A percentile compares a stretch with the other conserved stretches of the same genome.
These are phyloP conservation scores for Plasmodium yoelii DNA, from an alignment of 169 alveolate genomes.

Conservation along the genomic window DNA sequence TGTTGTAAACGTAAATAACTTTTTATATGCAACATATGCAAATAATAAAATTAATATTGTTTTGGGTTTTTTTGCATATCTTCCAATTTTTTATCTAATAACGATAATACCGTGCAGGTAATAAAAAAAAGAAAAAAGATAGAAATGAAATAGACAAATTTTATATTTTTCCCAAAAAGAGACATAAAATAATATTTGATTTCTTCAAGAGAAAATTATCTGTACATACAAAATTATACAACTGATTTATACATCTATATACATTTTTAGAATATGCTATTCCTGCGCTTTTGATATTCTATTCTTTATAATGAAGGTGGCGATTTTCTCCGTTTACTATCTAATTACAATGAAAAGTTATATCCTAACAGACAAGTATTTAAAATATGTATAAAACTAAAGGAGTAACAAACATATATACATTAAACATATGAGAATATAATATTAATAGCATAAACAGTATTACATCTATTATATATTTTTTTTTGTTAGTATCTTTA, in stretches of 20 bases:
- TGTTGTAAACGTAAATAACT: conserved; percentile 36
- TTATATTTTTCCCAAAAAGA: background rate
- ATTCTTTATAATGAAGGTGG: conserved; percentile 60
- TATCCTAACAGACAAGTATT: conserved; percentile 73
- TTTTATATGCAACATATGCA: conserved; percentile 74
- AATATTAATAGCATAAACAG: background rate
- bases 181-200: background rate
- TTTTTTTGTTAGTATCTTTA: conserved; percentile 48
- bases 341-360: conserved; percentile 64
- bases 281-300: conserved; percentile 48
- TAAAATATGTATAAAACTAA: conserved; percentile 3
- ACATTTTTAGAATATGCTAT: conserved; percentile 46
- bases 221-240: background rate
- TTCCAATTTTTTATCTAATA: conserved; percentile 59
- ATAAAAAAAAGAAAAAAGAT: background rate
- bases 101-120: conserved; percentile 77
- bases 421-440: background rate
- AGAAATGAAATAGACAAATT: background rate
- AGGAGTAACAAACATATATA: background rate
- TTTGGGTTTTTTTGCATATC: conserved; percentile 58
- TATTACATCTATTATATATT: background rate
- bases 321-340: conserved; percentile 58
- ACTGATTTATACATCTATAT: background rate
- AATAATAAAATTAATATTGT: conserved; percentile 58
- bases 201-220: background rate